Conservation (phyloP, 495 filamentous ascomycete genomes). For the Astrothelium macrocarpum region DNA sequence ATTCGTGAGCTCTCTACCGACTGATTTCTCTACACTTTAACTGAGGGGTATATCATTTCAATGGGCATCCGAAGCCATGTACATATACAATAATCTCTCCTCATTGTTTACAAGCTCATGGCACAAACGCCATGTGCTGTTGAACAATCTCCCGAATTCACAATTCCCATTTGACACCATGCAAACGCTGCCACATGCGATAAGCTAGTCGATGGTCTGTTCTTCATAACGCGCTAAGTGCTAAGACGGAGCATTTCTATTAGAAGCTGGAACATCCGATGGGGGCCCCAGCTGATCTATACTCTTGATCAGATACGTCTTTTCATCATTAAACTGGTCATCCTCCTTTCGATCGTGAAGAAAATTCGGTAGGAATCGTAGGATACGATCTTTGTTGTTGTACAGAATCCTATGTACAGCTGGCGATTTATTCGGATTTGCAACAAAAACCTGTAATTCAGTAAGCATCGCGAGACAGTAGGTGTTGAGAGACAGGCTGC, state of each 20-base stretch:
- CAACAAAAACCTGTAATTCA: slow-evolving; percentile 71
- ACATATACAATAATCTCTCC: background rate
- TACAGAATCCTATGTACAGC: slow-evolving; percentile 90
- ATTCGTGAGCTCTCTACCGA: too few species aligned
- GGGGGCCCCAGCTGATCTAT: slow-evolving; percentile 65
- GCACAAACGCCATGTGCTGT: background rate
- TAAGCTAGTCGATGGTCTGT: background rate
- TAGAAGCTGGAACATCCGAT: background rate
- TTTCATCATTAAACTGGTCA: slow-evolving; percentile 97
- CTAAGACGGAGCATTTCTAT: background rate
- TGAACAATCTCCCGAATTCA: background rate
- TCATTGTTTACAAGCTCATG: slow-evolving; percentile 12
- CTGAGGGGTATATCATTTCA: background rate
- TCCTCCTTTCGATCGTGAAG: slow-evolving; percentile 93
- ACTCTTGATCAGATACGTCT: slow-evolving; percentile 90
- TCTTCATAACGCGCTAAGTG: background rate
- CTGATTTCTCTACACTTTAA: background rate
- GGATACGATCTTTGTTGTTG: slow-evolving; percentile 84
- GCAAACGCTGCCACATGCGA: background rate
- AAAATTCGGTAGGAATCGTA: slow-evolving; percentile 83
- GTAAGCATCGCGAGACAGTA: background rate
- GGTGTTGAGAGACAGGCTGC: slow-evolving; percentile 10
- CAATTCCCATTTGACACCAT: background rate
- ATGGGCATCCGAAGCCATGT: background rate
- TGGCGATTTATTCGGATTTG: slow-evolving; percentile 89